Base-by-base conservation (phyloP, 1,284 basidiomycete genomes). In the Mycosarcoma maydis region DNA sequence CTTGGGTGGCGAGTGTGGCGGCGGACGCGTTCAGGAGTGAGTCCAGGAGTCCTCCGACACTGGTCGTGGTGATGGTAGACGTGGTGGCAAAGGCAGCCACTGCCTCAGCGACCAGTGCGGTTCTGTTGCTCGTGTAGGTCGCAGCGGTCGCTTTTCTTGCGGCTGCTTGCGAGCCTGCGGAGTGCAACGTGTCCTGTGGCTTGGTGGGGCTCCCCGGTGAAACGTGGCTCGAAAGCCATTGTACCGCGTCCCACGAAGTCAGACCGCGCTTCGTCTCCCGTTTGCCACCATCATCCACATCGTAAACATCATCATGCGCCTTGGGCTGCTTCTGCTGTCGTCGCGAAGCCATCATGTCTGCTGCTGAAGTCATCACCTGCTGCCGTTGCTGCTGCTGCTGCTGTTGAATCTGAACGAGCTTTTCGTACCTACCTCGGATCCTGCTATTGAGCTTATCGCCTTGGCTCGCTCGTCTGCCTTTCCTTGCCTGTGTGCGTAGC, bases 381-480 rank as follows among this genome's bases (percentile, higher is more conserved):
- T 62, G 55, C 32, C 48, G 44, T 20, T 48, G 44, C 40, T 64
- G 43, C 20, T 51, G 48, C 17, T 46, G 58, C 11, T 46, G 58
- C 11, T 44, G 52, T 45, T 56, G 61, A 23, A 65, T 53, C 36
- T 41, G 55, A 20, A 41, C 42, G n/a, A 57, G 46, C 50, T 47
- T 58, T 33, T 65, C 61, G 51, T 65, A 65, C 61, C 54, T 65
- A 57, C 61, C 50, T 58, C 37, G 41, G 26, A 51, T 51, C 32
- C 34, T 49, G 14, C 33, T 42, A 17, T 55, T 46, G 37, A 54
- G 47, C 23, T 36, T 16, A 30, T 42, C 20, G 3, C 33, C 29
- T 20, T 23, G 17, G 27, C 47, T 46, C 37, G 52, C 26, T 33
- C 32, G 23, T 19, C 23, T 39, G 7, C 20, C 27, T 6, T 20